Evolutionary conservation across 306 rosid genomes (phyloP), one percentile per base, ranked within the genome.

Genomic region (Casuarina glauca): DNA sequence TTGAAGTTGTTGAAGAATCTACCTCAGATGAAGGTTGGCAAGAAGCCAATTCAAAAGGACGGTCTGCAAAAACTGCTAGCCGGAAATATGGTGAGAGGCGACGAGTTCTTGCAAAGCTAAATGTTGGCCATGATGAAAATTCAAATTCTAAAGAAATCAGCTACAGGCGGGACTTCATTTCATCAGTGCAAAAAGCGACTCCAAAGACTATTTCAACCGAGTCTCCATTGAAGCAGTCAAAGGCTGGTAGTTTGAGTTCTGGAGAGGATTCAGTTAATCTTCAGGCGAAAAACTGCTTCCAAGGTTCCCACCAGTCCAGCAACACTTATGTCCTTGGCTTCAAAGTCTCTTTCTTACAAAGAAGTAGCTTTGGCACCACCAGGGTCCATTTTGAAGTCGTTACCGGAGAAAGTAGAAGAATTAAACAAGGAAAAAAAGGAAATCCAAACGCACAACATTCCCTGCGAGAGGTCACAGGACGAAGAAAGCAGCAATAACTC

Each of bases 341-440:
- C 91, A 50, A 92, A 91, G 81, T 88, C 93, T 80, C 53, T 92
- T 80, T 91, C 98, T 52, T 95, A 95, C 95, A 95, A 95, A 88
- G 96, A 92, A 88, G 98, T 95, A 54, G 98, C 97, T 75, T 70
- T 88, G 82, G 96, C 98, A 70, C 97, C 97, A 10, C 97, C 98
- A 62, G 98, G 98, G 62, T 91, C 97, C 0, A 86, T 92, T 82
- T 82, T 88, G 76, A 87, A 86, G 89, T 92, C 91, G 32, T 66
- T 81, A 72, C 66, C 70, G 67, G 97, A 88, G 67, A 88, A 87
- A 85, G 72, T 72, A 50, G 94, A 84, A 64, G 77, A 72, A 35
- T 2, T 41, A 41, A 85, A 84, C 26, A 82, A 60, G 62, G 82
- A 73, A 78, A 84, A 78, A 44, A 75, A 85, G 43, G 93, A 88